Evolutionary conservation across 352 stramenopile genomes (phyloP).

Genomic region (Pythium monospermum): DNA sequence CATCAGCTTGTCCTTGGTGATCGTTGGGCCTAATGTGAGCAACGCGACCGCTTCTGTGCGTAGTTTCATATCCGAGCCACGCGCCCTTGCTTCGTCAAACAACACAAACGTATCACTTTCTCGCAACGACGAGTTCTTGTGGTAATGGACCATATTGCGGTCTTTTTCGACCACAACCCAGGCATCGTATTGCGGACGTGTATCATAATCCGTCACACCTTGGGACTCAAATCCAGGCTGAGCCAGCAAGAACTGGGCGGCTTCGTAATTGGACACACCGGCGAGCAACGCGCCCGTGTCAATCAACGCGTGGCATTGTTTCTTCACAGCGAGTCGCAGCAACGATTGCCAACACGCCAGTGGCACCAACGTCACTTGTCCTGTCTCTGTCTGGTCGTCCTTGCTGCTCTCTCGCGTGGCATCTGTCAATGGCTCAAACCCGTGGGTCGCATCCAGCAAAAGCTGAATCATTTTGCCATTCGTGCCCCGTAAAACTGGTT

Average conservation of each 20-base stretch:
- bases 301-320: slow-evolving; percentile 62
- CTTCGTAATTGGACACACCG: slow-evolving; percentile 44
- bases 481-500: slow-evolving; percentile 48
- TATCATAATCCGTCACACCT: slow-evolving; percentile 87
- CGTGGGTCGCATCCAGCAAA: slow-evolving; percentile 36
- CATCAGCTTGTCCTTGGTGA: slow-evolving; percentile 93
- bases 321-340: slow-evolving; percentile 32
- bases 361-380: neutral
- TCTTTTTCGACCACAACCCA: slow-evolving; percentile 78
- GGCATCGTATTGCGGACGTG: slow-evolving; percentile 31
- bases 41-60: slow-evolving; percentile 54
- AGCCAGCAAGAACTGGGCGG: slow-evolving; percentile 43
- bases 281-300: slow-evolving; percentile 82
- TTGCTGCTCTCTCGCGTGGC: neutral
- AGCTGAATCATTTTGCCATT: slow-evolving; percentile 87
- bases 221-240: slow-evolving; percentile 22
- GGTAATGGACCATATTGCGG: slow-evolving; percentile 30
- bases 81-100: slow-evolving; percentile 87
- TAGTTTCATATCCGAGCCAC: slow-evolving; percentile 88
- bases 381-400: neutral
- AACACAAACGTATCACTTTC: slow-evolving; percentile 88
- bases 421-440: slow-evolving; percentile 28
- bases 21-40: slow-evolving; percentile 76
- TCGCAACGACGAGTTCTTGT: slow-evolving; percentile 61
- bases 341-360: slow-evolving; percentile 38